These are phyloP conservation scores for Colletotrichum neosansevieriae DNA, from an alignment of 2,329 filamentous ascomycete species.

Conservation along the genomic window DNA sequence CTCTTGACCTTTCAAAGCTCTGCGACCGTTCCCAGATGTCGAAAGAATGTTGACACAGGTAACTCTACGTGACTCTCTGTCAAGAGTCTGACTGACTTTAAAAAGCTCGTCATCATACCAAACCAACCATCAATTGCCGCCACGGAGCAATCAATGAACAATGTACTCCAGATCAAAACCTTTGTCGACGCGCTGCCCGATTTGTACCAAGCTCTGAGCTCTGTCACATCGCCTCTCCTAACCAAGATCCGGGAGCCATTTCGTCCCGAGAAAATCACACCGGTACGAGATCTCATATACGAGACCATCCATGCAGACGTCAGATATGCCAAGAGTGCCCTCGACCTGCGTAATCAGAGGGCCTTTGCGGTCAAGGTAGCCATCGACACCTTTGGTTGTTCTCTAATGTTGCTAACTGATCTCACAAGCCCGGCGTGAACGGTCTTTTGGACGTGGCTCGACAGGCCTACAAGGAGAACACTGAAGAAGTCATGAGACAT, in stretches of 20 bases:
- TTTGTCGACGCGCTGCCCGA: slow-evolving; percentile 78
- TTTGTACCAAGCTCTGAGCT: slow-evolving; percentile 75
- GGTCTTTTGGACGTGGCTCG: slow-evolving; percentile 89
- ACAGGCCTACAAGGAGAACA: slow-evolving; percentile 90
- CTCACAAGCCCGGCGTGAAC: slow-evolving; percentile 78
- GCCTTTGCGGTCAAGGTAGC: slow-evolving; percentile 86
- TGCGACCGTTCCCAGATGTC: slow-evolving; percentile 81
- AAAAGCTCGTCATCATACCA: slow-evolving; percentile 81
- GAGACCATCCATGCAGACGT: slow-evolving; percentile 84
- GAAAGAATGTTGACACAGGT: slow-evolving; percentile 85
- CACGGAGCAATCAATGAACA: slow-evolving; percentile 85
- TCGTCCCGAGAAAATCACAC: slow-evolving; percentile 68
- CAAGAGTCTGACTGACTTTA: slow-evolving; percentile 39
- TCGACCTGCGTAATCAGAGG: slow-evolving; percentile 90
- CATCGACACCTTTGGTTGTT: not conserved
- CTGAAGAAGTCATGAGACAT: slow-evolving; percentile 80
- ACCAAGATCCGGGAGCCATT: slow-evolving; percentile 78
- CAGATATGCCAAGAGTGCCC: slow-evolving; percentile 78
- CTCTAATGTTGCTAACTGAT: not conserved
- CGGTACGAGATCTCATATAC: slow-evolving; percentile 74
- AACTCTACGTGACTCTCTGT: slow-evolving; percentile 14
- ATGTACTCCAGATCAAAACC: slow-evolving; percentile 87
- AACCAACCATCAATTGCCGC: slow-evolving; percentile 73
- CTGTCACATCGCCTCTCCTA: slow-evolving; percentile 74
- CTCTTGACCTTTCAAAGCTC: slow-evolving; percentile 59